Evolutionary conservation across 2,329 filamentous ascomycete genomes (phyloP).

Genomic region (Stagonosporopsis rhizophila): DNA sequence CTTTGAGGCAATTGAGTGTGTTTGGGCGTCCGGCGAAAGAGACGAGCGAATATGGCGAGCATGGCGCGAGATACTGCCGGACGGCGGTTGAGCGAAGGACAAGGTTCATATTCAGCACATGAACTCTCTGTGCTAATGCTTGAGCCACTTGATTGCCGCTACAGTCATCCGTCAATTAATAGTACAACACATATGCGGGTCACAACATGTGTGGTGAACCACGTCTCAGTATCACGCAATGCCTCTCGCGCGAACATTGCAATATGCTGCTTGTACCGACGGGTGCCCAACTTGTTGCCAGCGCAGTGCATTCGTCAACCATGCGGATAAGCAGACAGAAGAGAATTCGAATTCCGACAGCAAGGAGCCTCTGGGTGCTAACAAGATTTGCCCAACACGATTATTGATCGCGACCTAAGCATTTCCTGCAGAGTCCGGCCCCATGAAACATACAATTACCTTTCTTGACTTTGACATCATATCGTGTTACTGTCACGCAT

Average conservation of each 20-base stretch:
- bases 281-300: conserved; percentile 2
- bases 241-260: not conserved
- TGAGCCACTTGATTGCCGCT: not conserved
- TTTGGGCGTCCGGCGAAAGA: conserved; percentile 17
- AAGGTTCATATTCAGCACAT: not conserved
- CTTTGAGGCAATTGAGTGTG: conserved; percentile 18
- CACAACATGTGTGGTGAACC: not conserved
- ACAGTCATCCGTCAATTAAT: not conserved
- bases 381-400: too few relatives aligned
- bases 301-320: not conserved
- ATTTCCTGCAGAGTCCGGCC: not conserved
- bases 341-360: too few relatives aligned
- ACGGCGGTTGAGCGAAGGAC: not conserved
- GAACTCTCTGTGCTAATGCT: not conserved
- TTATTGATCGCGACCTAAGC: not conserved
- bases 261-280: not conserved
- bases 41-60: not conserved
- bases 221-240: not conserved
- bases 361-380: too few relatives aligned
- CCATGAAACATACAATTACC: not conserved
- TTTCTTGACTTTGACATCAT: not conserved
- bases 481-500: not conserved
- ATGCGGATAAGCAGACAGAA: not conserved
- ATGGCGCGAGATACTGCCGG: not conserved
- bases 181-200: not conserved